These are phyloP conservation scores for Suillus cothurnatus DNA, from an alignment of 768 basidiomycete species.

Conservation along the genomic window DNA sequence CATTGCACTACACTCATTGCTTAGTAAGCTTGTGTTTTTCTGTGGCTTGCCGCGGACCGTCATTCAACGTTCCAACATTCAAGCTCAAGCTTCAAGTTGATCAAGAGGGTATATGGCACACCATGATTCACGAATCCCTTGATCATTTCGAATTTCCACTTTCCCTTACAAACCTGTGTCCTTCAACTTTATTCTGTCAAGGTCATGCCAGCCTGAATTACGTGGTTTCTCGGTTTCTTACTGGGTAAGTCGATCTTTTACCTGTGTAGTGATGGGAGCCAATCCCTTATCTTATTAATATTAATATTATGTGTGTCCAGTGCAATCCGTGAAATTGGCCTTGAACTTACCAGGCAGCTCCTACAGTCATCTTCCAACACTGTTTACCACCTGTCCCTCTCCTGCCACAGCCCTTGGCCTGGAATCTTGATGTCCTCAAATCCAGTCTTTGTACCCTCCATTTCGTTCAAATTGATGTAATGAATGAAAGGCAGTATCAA, in stretches of 20 bases:
- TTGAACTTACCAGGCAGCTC: conserved; percentile 17
- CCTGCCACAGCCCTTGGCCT: conserved; percentile 23
- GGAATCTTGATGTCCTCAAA: conserved; percentile 7
- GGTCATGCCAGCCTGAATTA: background rate
- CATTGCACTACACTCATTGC: no score
- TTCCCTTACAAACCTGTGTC: background rate
- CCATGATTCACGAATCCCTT: background rate
- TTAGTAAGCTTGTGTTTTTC: background rate
- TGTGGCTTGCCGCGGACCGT: no score
- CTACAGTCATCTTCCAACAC: conserved; percentile 17
- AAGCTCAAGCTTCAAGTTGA: no score
- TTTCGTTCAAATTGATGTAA: conserved; percentile 35
- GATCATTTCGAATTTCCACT: background rate
- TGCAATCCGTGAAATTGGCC: conserved; percentile 9
- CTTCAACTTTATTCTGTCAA: background rate
- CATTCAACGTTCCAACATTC: no score
- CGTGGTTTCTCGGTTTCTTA: conserved; percentile 2
- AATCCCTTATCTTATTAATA: background rate
- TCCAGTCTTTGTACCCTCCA: conserved; percentile 29
- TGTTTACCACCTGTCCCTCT: conserved; percentile 25
- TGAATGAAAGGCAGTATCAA: conserved; percentile 29
- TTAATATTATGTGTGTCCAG: background rate
- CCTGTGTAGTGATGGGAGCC: background rate
- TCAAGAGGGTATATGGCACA: background rate
- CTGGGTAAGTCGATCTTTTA: background rate